Percentiles rank a stretch among this genome's conserved stretches.
Conservation (phyloP, 2,329 filamentous ascomycete genomes). For the Colletotrichum endophyticum region DNA sequence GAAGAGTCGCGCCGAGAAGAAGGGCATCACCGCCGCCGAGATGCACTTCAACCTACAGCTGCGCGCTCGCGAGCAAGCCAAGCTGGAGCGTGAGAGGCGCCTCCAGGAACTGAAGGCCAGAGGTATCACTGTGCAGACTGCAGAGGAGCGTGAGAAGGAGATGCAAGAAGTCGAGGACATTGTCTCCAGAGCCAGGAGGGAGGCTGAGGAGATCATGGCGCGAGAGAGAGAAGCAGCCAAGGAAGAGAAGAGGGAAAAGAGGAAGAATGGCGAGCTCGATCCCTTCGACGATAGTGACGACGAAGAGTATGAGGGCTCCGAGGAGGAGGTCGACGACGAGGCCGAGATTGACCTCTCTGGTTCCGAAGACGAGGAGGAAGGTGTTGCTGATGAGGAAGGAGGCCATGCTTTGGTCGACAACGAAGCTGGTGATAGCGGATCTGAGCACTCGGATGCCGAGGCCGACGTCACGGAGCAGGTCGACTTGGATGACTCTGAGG, state of each 20-base stretch:
- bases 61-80: conserved; percentile 81
- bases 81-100: conserved; percentile 75
- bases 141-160: conserved; percentile 84
- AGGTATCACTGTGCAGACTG: conserved; percentile 81
- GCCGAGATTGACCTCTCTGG: conserved; percentile 48
- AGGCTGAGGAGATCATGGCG: conserved; percentile 80
- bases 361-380: conserved; percentile 42
- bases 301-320: conserved; percentile 48
- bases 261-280: conserved; percentile 48
- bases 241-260: conserved; percentile 57
- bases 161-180: conserved; percentile 87
- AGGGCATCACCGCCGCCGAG: conserved; percentile 70
- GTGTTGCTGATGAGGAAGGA: conserved; percentile 34
- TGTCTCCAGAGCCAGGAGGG: conserved; percentile 80
- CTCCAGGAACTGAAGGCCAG: conserved; percentile 79
- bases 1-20: conserved; percentile 47
- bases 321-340: conserved; percentile 41
- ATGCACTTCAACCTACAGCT: conserved; percentile 72
- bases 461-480: conserved; percentile 28
- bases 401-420: conserved; percentile 41
- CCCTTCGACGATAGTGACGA: conserved; percentile 65
- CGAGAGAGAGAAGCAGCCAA: conserved; percentile 78
- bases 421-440: conserved; percentile 47
- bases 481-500: conserved; percentile 37
- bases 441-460: conserved; percentile 27